A percentile compares a stretch with the other conserved stretches of the same genome.
phyloP scores from a whole-genome alignment of 2,329 filamentous ascomycete genomes.

The Ploettnerulaceae sp. region DNA sequence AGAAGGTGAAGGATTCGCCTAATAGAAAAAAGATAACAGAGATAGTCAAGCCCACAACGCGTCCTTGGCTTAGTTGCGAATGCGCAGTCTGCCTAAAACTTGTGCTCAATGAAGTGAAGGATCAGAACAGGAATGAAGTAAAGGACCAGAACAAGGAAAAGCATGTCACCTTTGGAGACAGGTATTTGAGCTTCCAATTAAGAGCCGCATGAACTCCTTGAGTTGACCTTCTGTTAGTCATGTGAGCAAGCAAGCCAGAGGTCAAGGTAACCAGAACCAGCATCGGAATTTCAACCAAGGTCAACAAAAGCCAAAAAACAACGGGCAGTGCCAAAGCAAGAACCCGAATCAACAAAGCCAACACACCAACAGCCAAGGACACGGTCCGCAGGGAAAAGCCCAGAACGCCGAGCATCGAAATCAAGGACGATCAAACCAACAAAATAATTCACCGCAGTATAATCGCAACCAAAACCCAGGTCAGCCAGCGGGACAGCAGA shows the following conservation, averaged over 20 bases:
- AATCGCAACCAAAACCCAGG: background rate
- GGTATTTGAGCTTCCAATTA: background rate
- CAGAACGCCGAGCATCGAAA: background rate
- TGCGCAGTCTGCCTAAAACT: constrained; percentile 1
- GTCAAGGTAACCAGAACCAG: background rate
- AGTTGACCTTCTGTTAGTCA: background rate
- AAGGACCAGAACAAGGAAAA: background rate
- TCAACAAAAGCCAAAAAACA: background rate
- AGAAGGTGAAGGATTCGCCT: background rate
- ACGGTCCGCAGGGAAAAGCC: background rate
- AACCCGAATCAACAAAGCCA: background rate
- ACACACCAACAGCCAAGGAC: background rate
- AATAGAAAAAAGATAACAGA: constrained; percentile 1
- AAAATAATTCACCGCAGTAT: no score
- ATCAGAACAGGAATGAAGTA: no score
- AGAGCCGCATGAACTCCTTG: background rate
- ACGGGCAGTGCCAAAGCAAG: background rate
- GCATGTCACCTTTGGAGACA: constrained; percentile 3
- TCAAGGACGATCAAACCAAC: background rate
- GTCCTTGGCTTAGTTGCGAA: constrained; percentile 1
- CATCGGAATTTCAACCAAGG: background rate
- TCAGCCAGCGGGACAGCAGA: background rate
- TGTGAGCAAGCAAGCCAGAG: background rate
- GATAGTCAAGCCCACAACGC: background rate
- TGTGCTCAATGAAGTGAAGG: constrained; percentile 3